Evolutionary conservation across 257 asterid genomes (phyloP), one percentile per base, ranked within the genome.

Genomic region (Phtheirospermum japonicum): DNA sequence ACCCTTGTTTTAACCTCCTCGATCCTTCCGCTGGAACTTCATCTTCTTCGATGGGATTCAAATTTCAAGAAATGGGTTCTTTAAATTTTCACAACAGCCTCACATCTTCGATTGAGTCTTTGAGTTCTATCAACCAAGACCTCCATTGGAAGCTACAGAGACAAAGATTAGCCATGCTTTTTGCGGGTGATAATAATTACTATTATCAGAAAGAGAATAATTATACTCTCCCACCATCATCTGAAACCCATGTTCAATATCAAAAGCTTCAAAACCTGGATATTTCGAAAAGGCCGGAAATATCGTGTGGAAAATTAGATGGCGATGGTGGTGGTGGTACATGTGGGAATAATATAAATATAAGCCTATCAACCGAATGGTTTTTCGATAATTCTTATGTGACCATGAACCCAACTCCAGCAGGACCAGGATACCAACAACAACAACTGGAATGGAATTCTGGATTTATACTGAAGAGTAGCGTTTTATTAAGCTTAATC

Each of bases 141-240:
- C 76, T 92, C 6, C 99, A 92, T 71, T 86, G 84, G 93, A 89
- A 83, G 57, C 55, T 92, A 26, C 99, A 89, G 80, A 90, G 86
- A 63, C 94, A 92, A 61, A 79, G 99, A 68, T 48, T 92, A 26
- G 76, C 93, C 28, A 23, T 23, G 50, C 64, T 86, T 5, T 81
- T 66, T 39, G 89, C 76, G 14, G 80, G 70, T 2, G 84, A 73
- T 9, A 71, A 72, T 37, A 7, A 14, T 46, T 5, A 43, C 7
- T 7, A 19, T 3, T 9, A 53, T 8, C 76, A 64, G 57, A 78
- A 77, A 59, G 75, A 66, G 19, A 63, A 14, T 54, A 66, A 12
- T 16, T 11, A 42, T 28, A 23, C 34, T 19, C 71, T 49, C 51
- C 20, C 64, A 23, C 1, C 28, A 42, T 17, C 73, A 7, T 51